Conservation (phyloP, 2,329 filamentous ascomycete species). For the Apiospora pterosperma region DNA sequence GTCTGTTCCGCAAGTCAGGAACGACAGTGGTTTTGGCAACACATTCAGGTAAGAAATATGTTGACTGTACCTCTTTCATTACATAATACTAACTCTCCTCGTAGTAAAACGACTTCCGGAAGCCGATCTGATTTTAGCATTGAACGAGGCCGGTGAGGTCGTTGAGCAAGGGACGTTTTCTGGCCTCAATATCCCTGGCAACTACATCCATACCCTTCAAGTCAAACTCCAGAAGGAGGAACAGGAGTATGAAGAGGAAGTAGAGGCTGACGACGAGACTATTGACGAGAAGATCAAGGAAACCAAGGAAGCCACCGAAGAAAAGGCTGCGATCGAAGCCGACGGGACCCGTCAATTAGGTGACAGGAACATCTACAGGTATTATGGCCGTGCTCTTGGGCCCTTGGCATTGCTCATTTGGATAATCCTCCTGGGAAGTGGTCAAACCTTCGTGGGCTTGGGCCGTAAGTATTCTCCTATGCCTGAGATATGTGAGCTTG, state of each 20-base stretch:
- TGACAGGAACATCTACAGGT: slow-evolving; percentile 8
- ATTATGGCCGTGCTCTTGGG: slow-evolving; percentile 8
- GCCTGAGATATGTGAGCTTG: too few relatives aligned
- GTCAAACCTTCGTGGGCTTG: slow-evolving; percentile 1
- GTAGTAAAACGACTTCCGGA: slow-evolving; percentile 22
- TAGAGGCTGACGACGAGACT: neutral
- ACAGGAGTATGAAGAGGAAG: neutral
- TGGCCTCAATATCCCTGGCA: slow-evolving; percentile 26
- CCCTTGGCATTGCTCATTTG: neutral
- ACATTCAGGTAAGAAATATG: slow-evolving; percentile 10
- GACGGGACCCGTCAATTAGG: slow-evolving; percentile 8
- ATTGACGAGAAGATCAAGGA: neutral
- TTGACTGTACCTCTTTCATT: too few relatives aligned
- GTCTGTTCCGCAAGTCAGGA: slow-evolving; percentile 9
- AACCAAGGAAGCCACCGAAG: neutral
- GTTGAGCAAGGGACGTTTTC: slow-evolving; percentile 30
- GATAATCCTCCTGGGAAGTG: neutral
- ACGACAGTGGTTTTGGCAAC: slow-evolving; percentile 26
- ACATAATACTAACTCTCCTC: neutral
- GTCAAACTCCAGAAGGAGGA: slow-evolving; percentile 6
- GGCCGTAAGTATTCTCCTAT: slow-evolving; percentile 10
- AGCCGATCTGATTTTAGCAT: slow-evolving; percentile 30
- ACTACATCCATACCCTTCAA: slow-evolving; percentile 31
- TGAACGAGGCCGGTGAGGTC: slow-evolving; percentile 25
- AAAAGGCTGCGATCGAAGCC: neutral